A percentile compares a stretch with the other conserved stretches of the same genome.
These are phyloP conservation scores for Quercus phellos DNA, from an alignment of 331 rosid species.

Conservation along the genomic window DNA sequence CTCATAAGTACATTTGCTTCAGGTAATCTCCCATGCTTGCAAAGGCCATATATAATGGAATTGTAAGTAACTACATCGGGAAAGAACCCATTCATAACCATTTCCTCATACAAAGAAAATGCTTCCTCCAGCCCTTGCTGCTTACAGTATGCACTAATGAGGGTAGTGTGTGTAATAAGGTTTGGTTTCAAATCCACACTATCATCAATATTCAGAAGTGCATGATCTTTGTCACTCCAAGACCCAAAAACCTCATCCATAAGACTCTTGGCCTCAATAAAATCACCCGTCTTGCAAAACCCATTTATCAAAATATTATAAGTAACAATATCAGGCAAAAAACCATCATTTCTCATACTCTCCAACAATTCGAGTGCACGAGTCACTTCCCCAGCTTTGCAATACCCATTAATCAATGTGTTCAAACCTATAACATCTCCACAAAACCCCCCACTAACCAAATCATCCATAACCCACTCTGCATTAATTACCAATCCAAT, in stretches of 20 bases:
- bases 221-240: conserved; percentile 20
- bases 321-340: conserved; percentile 50
- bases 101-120: conserved; percentile 58
- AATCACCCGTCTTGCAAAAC: conserved; percentile 48
- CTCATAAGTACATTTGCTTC: conserved; percentile 60
- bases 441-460: conserved; percentile 50
- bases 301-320: conserved; percentile 64
- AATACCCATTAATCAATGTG: conserved; percentile 59
- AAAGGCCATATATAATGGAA: conserved; percentile 66
- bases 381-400: conserved; percentile 52
- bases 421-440: conserved; percentile 48
- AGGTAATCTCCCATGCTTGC: conserved; percentile 61
- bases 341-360: conserved; percentile 30
- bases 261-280: conserved; percentile 44
- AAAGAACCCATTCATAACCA: conserved; percentile 57
- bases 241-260: conserved; percentile 40
- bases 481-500: conserved; percentile 55
- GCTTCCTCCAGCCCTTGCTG: conserved; percentile 52
- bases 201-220: conserved; percentile 11
- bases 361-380: conserved; percentile 49
- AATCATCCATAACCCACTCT: conserved; percentile 46
- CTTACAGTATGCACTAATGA: conserved; percentile 53
- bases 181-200: conserved; percentile 44
- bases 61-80: conserved; percentile 73
- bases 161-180: conserved; percentile 50